Base-by-base conservation (phyloP, 1,139 yeast genomes). In the Pneumocystis sp. region DNA sequence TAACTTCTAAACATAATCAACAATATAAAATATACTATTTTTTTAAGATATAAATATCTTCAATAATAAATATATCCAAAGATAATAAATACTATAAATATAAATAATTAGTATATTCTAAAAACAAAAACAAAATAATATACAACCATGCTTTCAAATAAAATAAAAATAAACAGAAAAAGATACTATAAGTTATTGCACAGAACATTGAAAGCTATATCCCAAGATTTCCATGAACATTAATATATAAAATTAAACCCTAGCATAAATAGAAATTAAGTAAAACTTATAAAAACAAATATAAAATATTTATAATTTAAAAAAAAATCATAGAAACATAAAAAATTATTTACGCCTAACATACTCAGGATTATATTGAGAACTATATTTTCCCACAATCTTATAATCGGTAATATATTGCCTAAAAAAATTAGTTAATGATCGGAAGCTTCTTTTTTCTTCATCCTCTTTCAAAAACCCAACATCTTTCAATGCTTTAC, bases 291-390 rank as follows among this genome's bases (percentile, higher is more conserved):
- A 50, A 50, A 50, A 50, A 25, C 21, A 10, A 29, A 17, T 50
- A n/a, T 31, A 50, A 25, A 21, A 8, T 15, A 25, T 25, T 10
- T 6, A 2, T 2, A 50, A 50, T 25, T 50, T 25, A 50, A 50
- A 21, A 21, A 10, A 5, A 50, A 25, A 25, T 29, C 34, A 25
- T 8, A 50, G 25, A 50, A 50, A 40, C 10, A 50, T 21, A 6
- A 44, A 8, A 44, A 12, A 19, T 44, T 50, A 59, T 29, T 15
- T 17, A 59, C 29, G 40, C 17, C 8, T 39, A 39, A 59, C 61
- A 59, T 39, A 59, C 21, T 59, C 61, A 59, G 61, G 61, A 59
- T 59, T 59, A 21, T 39, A 59, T 25, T 59, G 61, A 59, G 61
- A 39, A 31, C 61, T 59, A 59, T 59, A 59, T 42, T 42, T 50